Evolutionary conservation across 2,329 filamentous ascomycete genomes (phyloP).

Genomic region (Chaetothyriales sp.): DNA sequence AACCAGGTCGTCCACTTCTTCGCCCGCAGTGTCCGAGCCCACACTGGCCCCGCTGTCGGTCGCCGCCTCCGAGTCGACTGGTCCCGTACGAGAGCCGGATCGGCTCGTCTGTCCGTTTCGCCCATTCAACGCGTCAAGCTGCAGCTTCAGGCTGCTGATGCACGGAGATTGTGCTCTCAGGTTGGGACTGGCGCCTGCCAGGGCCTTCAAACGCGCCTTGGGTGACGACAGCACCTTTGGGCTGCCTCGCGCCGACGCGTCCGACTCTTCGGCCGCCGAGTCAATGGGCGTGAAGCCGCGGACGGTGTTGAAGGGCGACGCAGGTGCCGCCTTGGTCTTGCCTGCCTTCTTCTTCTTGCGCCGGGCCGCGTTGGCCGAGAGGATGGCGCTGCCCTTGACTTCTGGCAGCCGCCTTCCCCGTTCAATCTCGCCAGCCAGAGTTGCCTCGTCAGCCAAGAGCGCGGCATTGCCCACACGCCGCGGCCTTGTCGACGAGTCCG

Average conservation of each 20-base stretch:
- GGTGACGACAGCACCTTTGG: slow-evolving; percentile 22
- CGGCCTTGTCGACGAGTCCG: neutral
- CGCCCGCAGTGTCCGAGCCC: slow-evolving; percentile 48
- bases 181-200: slow-evolving; percentile 30
- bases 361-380: slow-evolving; percentile 21
- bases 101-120: slow-evolving; percentile 42
- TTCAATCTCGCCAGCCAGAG: neutral
- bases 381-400: slow-evolving; percentile 19
- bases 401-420: slow-evolving; percentile 15
- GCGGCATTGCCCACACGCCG: slow-evolving; percentile 1
- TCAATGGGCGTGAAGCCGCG: slow-evolving; percentile 31
- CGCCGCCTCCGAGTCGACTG: slow-evolving; percentile 31
- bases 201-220: slow-evolving; percentile 18
- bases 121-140: slow-evolving; percentile 65
- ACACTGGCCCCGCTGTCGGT: slow-evolving; percentile 44
- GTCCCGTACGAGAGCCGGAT: slow-evolving; percentile 41
- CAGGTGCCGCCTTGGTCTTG: slow-evolving; percentile 18
- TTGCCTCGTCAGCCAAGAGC: neutral
- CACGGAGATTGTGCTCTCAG: slow-evolving; percentile 48
- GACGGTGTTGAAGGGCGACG: slow-evolving; percentile 26
- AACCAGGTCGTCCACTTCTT: slow-evolving; percentile 60
- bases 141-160: slow-evolving; percentile 68
- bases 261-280: slow-evolving; percentile 34
- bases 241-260: slow-evolving; percentile 27
- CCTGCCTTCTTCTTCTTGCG: slow-evolving; percentile 32